A percentile compares a stretch with the other conserved stretches of the same genome.
Evolutionary conservation across 2,329 filamentous ascomycete genomes (phyloP).

Genomic region (Apiospora aurea): DNA sequence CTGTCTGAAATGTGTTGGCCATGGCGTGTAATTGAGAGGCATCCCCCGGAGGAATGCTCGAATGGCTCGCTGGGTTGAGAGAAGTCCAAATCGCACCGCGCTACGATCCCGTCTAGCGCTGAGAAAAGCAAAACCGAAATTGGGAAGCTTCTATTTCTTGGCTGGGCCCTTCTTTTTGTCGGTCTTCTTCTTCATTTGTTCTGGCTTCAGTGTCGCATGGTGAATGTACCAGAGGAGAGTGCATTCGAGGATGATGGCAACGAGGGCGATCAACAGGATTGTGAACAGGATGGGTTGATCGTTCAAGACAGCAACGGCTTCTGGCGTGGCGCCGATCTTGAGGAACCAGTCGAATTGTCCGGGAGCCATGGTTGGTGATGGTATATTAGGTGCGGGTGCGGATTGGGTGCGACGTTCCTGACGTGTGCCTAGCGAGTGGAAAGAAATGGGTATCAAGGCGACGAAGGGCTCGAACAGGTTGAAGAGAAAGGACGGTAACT

Average conservation of each 20-base stretch:
- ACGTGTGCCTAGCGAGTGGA: constrained; percentile 25
- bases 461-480: constrained; percentile 7
- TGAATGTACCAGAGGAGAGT: constrained; percentile 65
- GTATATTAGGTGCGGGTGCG: constrained; percentile 19
- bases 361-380: constrained; percentile 31
- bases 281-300: constrained; percentile 67
- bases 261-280: constrained; percentile 61
- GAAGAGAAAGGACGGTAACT: constrained; percentile 6
- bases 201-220: constrained; percentile 65
- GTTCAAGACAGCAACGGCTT: constrained; percentile 66
- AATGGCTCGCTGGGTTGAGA: not conserved
- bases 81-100: constrained; percentile 7
- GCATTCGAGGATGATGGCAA: constrained; percentile 54
- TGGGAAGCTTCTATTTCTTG: constrained; percentile 27
- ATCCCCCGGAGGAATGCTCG: not conserved
- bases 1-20: not conserved
- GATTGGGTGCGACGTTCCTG: constrained; percentile 29
- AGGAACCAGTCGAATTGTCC: constrained; percentile 65
- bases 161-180: constrained; percentile 47
- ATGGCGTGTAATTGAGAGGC: not conserved
- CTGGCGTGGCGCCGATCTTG: constrained; percentile 62
- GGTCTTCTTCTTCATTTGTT: constrained; percentile 63
- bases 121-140: constrained; percentile 25
- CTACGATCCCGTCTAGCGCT: constrained; percentile 20
- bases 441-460: constrained; percentile 26